Base-by-base conservation (phyloP, 495 filamentous ascomycete species). In the Penicillium roqueforti region DNA sequence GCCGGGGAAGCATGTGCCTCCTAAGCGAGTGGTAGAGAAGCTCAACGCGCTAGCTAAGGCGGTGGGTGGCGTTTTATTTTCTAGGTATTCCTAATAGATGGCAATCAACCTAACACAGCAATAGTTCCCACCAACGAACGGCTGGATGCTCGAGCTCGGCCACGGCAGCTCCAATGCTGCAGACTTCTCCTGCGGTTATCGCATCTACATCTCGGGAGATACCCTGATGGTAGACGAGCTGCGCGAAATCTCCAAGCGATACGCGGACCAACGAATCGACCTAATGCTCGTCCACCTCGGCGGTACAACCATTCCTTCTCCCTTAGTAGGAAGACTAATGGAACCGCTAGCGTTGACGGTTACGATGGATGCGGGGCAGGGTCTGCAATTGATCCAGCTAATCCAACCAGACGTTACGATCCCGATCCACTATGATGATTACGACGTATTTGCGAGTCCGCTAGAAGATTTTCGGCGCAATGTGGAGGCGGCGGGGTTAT, bases 121-220 rank as follows among this genome's bases (percentile, higher is more conserved):
- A 14, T 50, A 78, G 76, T 68, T 80, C n/a, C 86, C 86, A 5
- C 86, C 86, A 1, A 86, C 82, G 4, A 88, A 88, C 57, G 87
- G 85, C 32, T 89, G 84, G 85, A 77, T 89, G 65, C 47, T 89
- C 5, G 85, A 88, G 58, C 69, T 88, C 19, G 85, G 85, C 5
- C 74, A 78, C 51, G 48, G 52, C 20, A 41, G 37, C 1, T 32
- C 44, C 18, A 51, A 60, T 4, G 56, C 41, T 7, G 55, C 65
- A 2, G 55, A 62, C 4, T 68, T 83, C 46, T 56, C 78, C 22
- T 68, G 63, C 38, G 80, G 82, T 4, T 86, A 86, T 55, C 66
- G 81, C 23, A 87, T 89, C 57, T 89, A 87, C 69, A 86, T 89
- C 44, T 82, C 84, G 0, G 86, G 85, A 38, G 85, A 90, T 68